These are phyloP conservation scores for Leucosporidium scottii DNA, from an alignment of 768 basidiomycete genomes.

Conservation along the genomic window DNA sequence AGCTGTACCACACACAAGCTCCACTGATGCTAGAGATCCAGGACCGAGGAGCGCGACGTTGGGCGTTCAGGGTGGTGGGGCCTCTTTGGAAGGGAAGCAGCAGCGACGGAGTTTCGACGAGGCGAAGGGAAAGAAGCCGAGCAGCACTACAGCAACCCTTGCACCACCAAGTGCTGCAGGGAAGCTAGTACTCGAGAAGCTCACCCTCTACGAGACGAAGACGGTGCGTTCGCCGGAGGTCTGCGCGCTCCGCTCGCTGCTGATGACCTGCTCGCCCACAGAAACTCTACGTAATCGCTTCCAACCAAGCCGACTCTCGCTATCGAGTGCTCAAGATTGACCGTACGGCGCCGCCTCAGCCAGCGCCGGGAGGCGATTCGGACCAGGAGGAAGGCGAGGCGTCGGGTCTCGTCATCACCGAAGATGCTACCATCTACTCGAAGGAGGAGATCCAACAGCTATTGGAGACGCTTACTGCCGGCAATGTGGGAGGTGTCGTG, in stretches of 20 bases:
- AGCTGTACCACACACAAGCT: no score
- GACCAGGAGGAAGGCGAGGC: slow-evolving; percentile 4
- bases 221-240: slow-evolving; percentile 42
- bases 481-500: slow-evolving; percentile 85
- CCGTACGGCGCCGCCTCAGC: slow-evolving; percentile 41
- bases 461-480: slow-evolving; percentile 91
- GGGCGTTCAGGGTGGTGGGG: no score
- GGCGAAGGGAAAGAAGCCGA: no score
- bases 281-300: slow-evolving; percentile 86
- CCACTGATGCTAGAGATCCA: no score
- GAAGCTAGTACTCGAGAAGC: slow-evolving; percentile 57
- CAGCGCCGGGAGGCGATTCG: background rate
- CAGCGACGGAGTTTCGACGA: no score
- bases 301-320: slow-evolving; percentile 75
- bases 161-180: no score
- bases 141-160: no score
- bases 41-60: no score
- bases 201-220: slow-evolving; percentile 87
- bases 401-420: slow-evolving; percentile 47
- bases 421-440: slow-evolving; percentile 82
- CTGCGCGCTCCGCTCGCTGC: background rate
- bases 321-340: slow-evolving; percentile 93
- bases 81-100: no score
- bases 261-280: background rate
- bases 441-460: slow-evolving; percentile 82